Evolutionary conservation across 169 alveolate species (phyloP).

Genomic region (Cyclospora cayetanensis): DNA sequence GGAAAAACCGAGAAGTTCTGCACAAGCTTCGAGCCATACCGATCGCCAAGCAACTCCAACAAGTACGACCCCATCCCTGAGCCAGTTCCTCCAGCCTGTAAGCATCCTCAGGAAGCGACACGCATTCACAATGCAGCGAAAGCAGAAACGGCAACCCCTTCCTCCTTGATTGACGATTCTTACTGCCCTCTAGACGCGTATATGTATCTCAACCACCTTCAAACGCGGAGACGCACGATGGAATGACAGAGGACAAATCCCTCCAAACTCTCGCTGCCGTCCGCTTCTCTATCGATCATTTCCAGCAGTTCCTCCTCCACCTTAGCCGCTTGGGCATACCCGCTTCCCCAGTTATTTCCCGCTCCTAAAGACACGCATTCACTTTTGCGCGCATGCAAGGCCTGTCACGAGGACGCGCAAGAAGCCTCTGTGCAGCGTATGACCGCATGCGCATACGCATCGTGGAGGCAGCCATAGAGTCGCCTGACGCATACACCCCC

Average conservation of each 20-base stretch:
- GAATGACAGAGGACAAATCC: conserved; percentile 98
- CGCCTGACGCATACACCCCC: no score
- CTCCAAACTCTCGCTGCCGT: conserved; percentile 97
- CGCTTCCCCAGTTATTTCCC: conserved; percentile 99
- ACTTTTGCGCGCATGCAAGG: no score
- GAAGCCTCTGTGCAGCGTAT: no score
- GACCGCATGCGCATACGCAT: no score
- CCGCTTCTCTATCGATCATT: conserved; percentile 99
- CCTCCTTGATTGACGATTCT: no score
- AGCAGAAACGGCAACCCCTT: background rate
- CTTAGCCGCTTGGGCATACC: conserved; percentile 94
- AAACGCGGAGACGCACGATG: conserved; percentile 83
- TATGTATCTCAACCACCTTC: background rate
- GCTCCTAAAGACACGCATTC: conserved; percentile 88
- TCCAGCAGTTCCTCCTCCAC: conserved; percentile 97
- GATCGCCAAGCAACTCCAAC: conserved; percentile 96
- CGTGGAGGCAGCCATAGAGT: no score
- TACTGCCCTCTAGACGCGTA: background rate
- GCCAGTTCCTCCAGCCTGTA: conserved; percentile 98
- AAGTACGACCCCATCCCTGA: conserved; percentile 99
- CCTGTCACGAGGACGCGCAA: no score
- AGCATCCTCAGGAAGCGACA: background rate
- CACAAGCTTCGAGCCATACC: conserved; percentile 84
- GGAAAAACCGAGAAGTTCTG: conserved; percentile 95
- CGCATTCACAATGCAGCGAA: no score